Conservation (phyloP, 2,329 filamentous ascomycete species). For the Periconia sp. region DNA sequence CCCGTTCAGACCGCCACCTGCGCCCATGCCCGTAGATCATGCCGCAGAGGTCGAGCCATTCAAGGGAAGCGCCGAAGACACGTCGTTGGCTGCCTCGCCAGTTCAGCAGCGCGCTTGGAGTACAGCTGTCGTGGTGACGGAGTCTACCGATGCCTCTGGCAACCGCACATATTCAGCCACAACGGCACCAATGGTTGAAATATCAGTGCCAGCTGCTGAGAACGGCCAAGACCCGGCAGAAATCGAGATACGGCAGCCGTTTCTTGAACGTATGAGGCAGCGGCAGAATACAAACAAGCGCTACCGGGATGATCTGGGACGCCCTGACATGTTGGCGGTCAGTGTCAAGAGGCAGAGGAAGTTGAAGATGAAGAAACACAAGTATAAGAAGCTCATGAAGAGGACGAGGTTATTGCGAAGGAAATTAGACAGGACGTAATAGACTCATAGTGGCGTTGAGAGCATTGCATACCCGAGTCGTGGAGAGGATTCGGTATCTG, state of each 20-base stretch:
- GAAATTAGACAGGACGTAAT: constrained; percentile 66
- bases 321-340: constrained; percentile 73
- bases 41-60: constrained; percentile 26
- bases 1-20: constrained; percentile 85
- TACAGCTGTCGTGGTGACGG: constrained; percentile 59
- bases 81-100: constrained; percentile 27
- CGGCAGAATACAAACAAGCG: constrained; percentile 68
- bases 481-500: constrained; percentile 7
- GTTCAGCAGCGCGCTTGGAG: constrained; percentile 47
- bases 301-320: constrained; percentile 45
- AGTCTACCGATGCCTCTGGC: constrained; percentile 58
- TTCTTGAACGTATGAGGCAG: constrained; percentile 73
- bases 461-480: constrained; percentile 18
- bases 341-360: constrained; percentile 92
- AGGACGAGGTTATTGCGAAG: constrained; percentile 85
- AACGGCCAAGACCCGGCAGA: constrained; percentile 45
- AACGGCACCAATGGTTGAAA: constrained; percentile 56
- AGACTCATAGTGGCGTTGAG: constrained; percentile 22
- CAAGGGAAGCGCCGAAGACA: constrained; percentile 18
- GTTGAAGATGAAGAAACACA: constrained; percentile 99
- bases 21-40: constrained; percentile 67
- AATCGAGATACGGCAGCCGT: constrained; percentile 53
- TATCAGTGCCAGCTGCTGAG: constrained; percentile 27
- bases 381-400: constrained; percentile 99
- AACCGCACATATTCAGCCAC: constrained; percentile 59